phyloP scores from a whole-genome alignment of 768 basidiomycete species.

The Hebeloma cylindrosporum region DNA sequence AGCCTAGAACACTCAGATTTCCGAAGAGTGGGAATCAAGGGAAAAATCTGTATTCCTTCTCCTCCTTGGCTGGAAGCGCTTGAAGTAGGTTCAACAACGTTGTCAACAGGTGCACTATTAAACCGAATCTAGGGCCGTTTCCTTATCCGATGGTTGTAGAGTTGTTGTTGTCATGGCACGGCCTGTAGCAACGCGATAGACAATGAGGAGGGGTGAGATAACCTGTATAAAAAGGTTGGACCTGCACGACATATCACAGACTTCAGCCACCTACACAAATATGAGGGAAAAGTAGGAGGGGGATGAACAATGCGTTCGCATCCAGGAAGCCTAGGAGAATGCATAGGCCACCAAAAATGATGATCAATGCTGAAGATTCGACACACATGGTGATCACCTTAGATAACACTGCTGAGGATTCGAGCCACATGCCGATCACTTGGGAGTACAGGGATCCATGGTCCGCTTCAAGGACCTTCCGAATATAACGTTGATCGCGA shows the following conservation, averaged over 20 bases:
- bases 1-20: no score
- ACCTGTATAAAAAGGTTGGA: neutral
- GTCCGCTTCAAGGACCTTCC: slow-evolving; percentile 1
- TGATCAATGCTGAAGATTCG: slow-evolving; percentile 17
- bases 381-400: slow-evolving; percentile 13
- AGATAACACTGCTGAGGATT: no score
- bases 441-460: slow-evolving; percentile 8
- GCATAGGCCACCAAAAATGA: slow-evolving; percentile 7
- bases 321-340: slow-evolving; percentile 7
- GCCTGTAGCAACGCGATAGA: slow-evolving; percentile 17
- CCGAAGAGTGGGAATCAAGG: no score
- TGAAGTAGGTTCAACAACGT: no score
- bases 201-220: slow-evolving; percentile 18
- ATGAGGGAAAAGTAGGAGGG: slow-evolving; percentile 12
- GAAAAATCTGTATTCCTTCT: no score
- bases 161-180: no score
- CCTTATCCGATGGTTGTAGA: no score
- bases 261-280: slow-evolving; percentile 10
- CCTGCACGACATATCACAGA: neutral
- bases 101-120: no score
- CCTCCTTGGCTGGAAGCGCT: no score
- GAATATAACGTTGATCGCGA: slow-evolving; percentile 9
- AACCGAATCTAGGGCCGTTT: no score
- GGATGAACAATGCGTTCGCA: slow-evolving; percentile 8
- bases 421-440: no score